Evolutionary conservation across 495 filamentous ascomycete species (phyloP).

Genomic region (Penicillium waksmanii): DNA sequence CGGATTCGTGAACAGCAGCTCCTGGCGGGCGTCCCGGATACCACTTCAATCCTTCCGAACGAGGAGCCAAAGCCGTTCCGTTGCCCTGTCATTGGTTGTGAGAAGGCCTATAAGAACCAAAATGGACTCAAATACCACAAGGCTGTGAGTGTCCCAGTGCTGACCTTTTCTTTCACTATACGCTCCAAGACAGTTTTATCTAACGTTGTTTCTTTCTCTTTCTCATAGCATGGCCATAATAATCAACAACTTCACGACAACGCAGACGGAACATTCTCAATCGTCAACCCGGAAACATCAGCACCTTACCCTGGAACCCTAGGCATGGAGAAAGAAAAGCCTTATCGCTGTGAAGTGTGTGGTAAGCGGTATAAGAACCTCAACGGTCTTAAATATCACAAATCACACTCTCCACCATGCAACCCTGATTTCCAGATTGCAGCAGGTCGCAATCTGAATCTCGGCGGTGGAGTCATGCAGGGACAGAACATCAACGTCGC

Average conservation of each 20-base stretch:
- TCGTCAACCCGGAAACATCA: conserved; percentile 94
- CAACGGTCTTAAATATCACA: conserved; percentile 94
- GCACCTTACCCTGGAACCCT: conserved; percentile 92
- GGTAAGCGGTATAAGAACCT: conserved; percentile 99
- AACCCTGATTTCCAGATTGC: conserved; percentile 54
- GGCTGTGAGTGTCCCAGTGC: conserved; percentile 54
- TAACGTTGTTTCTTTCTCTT: conserved; percentile 10
- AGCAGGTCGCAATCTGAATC: conserved; percentile 43
- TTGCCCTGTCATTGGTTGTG: conserved; percentile 97
- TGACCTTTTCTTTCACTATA: not conserved
- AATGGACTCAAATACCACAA: conserved; percentile 92
- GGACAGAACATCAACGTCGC: conserved; percentile 56
- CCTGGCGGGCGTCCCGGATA: conserved; percentile 63
- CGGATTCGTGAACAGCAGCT: conserved; percentile 76
- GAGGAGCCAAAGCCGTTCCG: conserved; percentile 93
- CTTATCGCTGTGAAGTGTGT: conserved; percentile 93
- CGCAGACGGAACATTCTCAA: conserved; percentile 93
- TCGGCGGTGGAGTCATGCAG: conserved; percentile 54
- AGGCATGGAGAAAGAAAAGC: conserved; percentile 99
- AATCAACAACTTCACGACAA: conserved; percentile 96
- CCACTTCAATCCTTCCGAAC: conserved; percentile 54
- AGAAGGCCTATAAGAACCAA: conserved; percentile 99
- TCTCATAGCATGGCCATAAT: conserved; percentile 81
- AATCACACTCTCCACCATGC: conserved; percentile 80
- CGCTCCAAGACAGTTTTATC: conserved; percentile 6